phyloP scores from a whole-genome alignment of 1,284 basidiomycete genomes.

The Schizophyllum amplum region DNA sequence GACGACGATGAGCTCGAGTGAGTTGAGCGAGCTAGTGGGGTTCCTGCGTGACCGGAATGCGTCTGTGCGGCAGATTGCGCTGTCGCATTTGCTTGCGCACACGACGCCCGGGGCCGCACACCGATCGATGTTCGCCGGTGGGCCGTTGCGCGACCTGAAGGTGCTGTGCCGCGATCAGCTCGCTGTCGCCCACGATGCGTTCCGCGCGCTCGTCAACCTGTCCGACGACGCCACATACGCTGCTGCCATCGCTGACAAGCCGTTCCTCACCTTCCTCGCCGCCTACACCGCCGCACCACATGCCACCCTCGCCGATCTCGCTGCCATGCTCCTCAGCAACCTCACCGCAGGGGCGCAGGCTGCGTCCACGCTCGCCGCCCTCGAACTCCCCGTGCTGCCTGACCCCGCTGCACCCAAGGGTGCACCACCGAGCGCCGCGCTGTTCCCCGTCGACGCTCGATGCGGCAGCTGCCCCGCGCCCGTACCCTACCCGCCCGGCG shows the following conservation, averaged over 20 bases:
- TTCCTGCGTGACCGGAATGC: no score
- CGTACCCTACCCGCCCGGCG: slow-evolving; percentile 51
- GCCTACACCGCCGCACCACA: slow-evolving; percentile 89
- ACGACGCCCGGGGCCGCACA: no score
- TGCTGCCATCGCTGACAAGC: slow-evolving; percentile 63
- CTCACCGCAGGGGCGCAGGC: slow-evolving; percentile 75
- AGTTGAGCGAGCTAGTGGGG: no score
- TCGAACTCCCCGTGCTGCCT: slow-evolving; percentile 61
- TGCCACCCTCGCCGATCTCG: slow-evolving; percentile 87
- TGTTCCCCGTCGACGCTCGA: slow-evolving; percentile 41
- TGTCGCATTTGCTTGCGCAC: no score
- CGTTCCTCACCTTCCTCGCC: slow-evolving; percentile 74
- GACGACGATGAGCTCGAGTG: no score
- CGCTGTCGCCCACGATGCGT: no score
- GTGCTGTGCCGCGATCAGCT: no score
- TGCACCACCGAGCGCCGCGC: background rate
- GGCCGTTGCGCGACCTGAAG: no score
- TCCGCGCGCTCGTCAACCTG: slow-evolving; percentile 88
- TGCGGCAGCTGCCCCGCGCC: slow-evolving; percentile 64
- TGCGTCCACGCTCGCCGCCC: slow-evolving; percentile 57
- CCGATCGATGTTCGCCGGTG: no score
- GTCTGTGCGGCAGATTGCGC: no score
- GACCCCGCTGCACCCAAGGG: slow-evolving; percentile 20
- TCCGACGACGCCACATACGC: slow-evolving; percentile 80
- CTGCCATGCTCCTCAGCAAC: slow-evolving; percentile 96